Percentiles rank a stretch among this genome's conserved stretches.
These are phyloP conservation scores for Hordeum pubiflorum DNA, from an alignment of 202 grass and related monocot genomes.

Conservation along the genomic window DNA sequence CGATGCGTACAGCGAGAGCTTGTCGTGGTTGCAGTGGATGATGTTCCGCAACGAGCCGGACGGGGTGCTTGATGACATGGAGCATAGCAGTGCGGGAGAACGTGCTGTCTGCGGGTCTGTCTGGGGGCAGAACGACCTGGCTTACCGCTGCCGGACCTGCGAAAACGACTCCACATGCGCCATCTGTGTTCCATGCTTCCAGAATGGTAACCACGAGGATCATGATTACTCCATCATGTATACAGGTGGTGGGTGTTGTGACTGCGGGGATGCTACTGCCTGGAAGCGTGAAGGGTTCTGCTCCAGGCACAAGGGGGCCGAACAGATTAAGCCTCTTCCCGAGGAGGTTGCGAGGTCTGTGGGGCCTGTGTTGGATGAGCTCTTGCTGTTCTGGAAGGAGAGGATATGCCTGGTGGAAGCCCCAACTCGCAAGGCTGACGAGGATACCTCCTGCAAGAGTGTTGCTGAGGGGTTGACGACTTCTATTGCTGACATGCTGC, in stretches of 20 bases:
- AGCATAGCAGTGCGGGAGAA: conserved; percentile 37
- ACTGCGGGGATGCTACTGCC: conserved; percentile 86
- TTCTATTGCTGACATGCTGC: conserved; percentile 60
- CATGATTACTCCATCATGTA: conserved; percentile 98
- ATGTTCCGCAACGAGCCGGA: conserved; percentile 69
- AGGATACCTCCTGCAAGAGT: neutral
- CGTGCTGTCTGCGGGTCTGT: conserved; percentile 77
- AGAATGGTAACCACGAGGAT: conserved; percentile 77
- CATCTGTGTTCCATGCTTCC: conserved; percentile 89
- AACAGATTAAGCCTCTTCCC: conserved; percentile 73
- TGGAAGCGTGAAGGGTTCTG: conserved; percentile 98
- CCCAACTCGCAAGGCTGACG: conserved; percentile 10
- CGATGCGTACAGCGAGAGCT: conserved; percentile 31
- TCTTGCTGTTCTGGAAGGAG: conserved; percentile 73
- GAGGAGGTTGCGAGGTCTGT: conserved; percentile 56
- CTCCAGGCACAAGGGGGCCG: conserved; percentile 71
- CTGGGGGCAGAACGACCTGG: conserved; percentile 76
- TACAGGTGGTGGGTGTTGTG: conserved; percentile 87
- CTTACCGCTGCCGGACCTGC: conserved; percentile 82
- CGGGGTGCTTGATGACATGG: conserved; percentile 42
- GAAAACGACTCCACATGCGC: conserved; percentile 86
- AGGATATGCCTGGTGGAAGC: conserved; percentile 40
- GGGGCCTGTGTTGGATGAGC: conserved; percentile 60
- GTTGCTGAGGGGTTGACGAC: conserved; percentile 51
- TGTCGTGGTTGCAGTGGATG: conserved; percentile 82